Conservation (phyloP, 345 rosid genomes). For the Raphanus raphanistrum region DNA sequence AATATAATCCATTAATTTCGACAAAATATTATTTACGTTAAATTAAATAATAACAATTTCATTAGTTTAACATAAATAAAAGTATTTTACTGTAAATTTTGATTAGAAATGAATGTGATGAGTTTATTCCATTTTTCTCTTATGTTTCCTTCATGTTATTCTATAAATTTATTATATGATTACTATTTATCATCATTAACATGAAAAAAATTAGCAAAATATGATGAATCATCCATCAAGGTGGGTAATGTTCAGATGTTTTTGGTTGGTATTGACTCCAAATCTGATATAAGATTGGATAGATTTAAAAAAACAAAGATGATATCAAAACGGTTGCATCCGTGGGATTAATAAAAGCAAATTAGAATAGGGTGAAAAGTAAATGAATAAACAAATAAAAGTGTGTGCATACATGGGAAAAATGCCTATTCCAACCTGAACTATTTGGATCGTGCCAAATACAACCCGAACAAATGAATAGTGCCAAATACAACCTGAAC, state of each 20-base stretch:
- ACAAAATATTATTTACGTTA: neutral
- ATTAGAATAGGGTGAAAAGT: neutral
- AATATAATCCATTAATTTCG: neutral
- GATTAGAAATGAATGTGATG: neutral
- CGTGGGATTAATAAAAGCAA: constrained; percentile 25
- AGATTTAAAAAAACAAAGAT: neutral
- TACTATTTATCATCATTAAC: neutral
- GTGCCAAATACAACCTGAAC: too few relatives aligned
- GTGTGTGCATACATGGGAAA: constrained; percentile 9
- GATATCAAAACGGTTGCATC: constrained; percentile 17
- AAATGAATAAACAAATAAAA: neutral
- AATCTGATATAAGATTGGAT: constrained; percentile 8
- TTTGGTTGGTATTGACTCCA: constrained; percentile 26
- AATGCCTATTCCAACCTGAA: too few relatives aligned
- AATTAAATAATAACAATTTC: neutral
- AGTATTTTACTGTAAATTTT: neutral
- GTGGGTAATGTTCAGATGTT: neutral
- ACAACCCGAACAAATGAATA: too few relatives aligned
- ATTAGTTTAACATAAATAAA: neutral
- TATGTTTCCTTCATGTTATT: neutral
- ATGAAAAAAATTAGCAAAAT: neutral
- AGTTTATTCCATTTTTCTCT: neutral
- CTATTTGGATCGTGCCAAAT: too few relatives aligned
- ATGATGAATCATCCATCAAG: neutral
- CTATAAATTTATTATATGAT: neutral